phyloP scores from a whole-genome alignment of 768 basidiomycete genomes.

The Termitomyces sp. region DNA sequence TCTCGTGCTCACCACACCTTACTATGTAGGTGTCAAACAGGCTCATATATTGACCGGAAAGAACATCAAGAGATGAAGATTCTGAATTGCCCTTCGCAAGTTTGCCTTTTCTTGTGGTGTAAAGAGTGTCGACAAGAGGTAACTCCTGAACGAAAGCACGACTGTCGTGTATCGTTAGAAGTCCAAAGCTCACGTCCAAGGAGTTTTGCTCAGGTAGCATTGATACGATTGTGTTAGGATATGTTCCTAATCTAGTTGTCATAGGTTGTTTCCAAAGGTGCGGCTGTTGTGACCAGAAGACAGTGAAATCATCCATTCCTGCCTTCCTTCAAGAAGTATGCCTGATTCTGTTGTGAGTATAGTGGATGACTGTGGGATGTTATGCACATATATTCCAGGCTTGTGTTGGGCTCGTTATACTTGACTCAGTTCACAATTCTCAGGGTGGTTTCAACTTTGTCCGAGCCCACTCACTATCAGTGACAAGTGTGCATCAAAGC shows the following conservation, averaged over 20 bases:
- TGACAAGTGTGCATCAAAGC: background rate
- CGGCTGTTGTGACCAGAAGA: background rate
- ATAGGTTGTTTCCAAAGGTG: background rate
- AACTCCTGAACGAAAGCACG: conserved; percentile 36
- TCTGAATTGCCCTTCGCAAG: conserved; percentile 46
- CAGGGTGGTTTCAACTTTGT: background rate
- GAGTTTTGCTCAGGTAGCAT: conserved; percentile 54
- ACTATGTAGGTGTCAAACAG: conserved; percentile 43
- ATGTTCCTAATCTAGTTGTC: background rate
- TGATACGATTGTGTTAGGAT: background rate
- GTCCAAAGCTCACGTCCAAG: conserved; percentile 48
- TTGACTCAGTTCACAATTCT: too few species aligned
- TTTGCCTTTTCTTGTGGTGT: conserved; percentile 59
- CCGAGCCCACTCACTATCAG: background rate
- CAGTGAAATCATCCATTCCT: background rate
- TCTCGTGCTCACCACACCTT: background rate
- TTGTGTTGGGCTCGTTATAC: too few species aligned
- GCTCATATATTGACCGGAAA: conserved; percentile 47
- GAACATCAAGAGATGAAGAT: conserved; percentile 41
- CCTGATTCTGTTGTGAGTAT: background rate
- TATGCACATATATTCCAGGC: background rate
- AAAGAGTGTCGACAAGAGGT: conserved; percentile 52
- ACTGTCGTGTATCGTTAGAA: conserved; percentile 57
- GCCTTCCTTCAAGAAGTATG: background rate
- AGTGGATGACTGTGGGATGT: background rate